Base-by-base conservation (phyloP, 768 basidiomycete species). In the Roridomyces roridus region DNA sequence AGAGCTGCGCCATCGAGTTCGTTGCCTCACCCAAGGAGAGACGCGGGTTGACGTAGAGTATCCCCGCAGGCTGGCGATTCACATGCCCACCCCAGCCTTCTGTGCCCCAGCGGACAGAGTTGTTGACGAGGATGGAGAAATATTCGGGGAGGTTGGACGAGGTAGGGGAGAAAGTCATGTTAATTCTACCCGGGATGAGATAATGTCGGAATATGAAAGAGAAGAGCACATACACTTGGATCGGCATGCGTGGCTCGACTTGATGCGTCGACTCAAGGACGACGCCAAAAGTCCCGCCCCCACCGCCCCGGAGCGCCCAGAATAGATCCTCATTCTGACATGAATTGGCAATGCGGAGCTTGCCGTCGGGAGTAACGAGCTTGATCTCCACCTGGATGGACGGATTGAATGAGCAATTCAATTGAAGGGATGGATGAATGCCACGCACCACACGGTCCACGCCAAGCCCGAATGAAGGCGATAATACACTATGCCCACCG, bases 241-340 rank as follows among this genome's bases (percentile, higher is more conserved):
- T 17, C 10, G 49, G 37, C 3, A 51, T 41, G 6, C 45, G 49
- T 29, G 28, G 28, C 39, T 51, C 50, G 14, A 51, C 56, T 10
- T 46, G 44, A 10, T 51, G 50, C 14, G 56, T 58, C 20, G 56
- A 58, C 50, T 57, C 56, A 8, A 57, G 4, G 4, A 57, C 56
- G 6, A 57, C 49, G 26, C 70, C 76, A 42, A 71, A 76, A 0
- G 72, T 71, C n/a, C 68, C 68, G 1, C 74, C 73, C 1, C 75
- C 79, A 0, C 79, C 78, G 12, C 80, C 80, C 10, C 77, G 67
- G 14, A 81, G 57, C 0, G 76, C 79, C 68, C 73, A 80, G 65
- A 78, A 80, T 0, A 82, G 72, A 47, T 82, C 80, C 9, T 62
- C 17, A 51, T 80, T 73, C 46, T 77, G 68, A n/a, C 60, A 65